phyloP scores from a whole-genome alignment of 352 stramenopile species.

The Pythium brassicae region DNA sequence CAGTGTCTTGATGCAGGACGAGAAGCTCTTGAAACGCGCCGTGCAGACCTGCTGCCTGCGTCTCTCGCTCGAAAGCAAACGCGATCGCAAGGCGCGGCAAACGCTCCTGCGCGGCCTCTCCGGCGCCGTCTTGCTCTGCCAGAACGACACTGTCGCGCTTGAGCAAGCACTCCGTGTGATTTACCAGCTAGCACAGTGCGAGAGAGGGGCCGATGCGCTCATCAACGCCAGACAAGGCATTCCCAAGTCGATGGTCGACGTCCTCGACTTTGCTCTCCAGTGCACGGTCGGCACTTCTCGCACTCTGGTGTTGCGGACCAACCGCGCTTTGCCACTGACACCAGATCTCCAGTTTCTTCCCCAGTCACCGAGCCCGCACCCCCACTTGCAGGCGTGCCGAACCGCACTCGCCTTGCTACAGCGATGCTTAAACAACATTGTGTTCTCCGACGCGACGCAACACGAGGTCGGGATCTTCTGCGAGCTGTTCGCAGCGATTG shows the following conservation, averaged over 20 bases:
- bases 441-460: conserved; percentile 7
- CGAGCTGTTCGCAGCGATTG: conserved; percentile 16
- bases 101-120: conserved; percentile 6
- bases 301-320: neutral
- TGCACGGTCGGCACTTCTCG: conserved; percentile 3
- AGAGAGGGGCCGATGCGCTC: conserved; percentile 2
- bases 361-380: neutral
- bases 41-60: conserved; percentile 2
- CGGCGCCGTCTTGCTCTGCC: neutral
- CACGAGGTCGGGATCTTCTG: conserved; percentile 12
- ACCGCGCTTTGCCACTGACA: neutral
- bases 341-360: conserved; percentile 5
- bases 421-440: conserved; percentile 1
- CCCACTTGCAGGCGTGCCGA: neutral
- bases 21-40: neutral
- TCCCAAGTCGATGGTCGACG: conserved; percentile 3
- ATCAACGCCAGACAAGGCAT: neutral
- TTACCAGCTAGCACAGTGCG: conserved; percentile 1
- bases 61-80: neutral
- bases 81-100: neutral
- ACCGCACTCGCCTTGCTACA: conserved; percentile 3
- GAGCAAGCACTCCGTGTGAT: conserved; percentile 1
- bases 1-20: neutral
- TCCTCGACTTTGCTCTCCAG: conserved; percentile 4
- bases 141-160: neutral